A percentile compares a stretch with the other conserved stretches of the same genome.
Conservation (phyloP, 192 early-diverging fungal species). For the Coemansia sp. region DNA sequence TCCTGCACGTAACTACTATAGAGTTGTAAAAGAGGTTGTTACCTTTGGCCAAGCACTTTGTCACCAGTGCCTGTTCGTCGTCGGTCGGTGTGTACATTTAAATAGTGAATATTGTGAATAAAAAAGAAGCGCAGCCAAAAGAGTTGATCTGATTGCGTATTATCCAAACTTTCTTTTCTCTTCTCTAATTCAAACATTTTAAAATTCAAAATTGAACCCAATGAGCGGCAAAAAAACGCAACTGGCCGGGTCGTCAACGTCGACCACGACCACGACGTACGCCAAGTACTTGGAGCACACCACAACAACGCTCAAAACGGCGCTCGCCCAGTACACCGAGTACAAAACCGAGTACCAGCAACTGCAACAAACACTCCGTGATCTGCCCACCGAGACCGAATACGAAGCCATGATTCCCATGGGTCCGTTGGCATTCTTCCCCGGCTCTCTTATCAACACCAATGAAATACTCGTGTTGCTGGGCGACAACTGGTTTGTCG, state of each 20-base stretch:
- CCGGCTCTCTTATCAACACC: conserved; percentile 84
- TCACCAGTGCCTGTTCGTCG: conserved; percentile 21
- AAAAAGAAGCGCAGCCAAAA: background rate
- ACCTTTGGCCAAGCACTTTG: conserved; percentile 24
- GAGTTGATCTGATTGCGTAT: background rate
- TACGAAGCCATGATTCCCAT: conserved; percentile 65
- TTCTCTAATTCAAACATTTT: background rate
- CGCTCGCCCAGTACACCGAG: conserved; percentile 25
- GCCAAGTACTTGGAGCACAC: conserved; percentile 15
- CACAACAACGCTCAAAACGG: conserved; percentile 1
- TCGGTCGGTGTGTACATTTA: background rate
- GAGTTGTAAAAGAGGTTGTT: background rate
- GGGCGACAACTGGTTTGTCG: conserved; percentile 93
- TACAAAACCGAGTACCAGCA: conserved; percentile 38
- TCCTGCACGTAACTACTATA: background rate
- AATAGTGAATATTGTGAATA: background rate
- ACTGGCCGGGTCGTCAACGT: background rate
- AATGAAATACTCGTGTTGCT: conserved; percentile 85
- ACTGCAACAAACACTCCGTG: conserved; percentile 28
- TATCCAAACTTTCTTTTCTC: background rate
- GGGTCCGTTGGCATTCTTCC: conserved; percentile 85
- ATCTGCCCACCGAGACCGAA: conserved; percentile 27
- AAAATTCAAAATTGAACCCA: background rate
- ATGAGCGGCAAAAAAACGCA: conserved; percentile 4
- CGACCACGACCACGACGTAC: conserved; percentile 9